Evolutionary conservation across 768 basidiomycete genomes (phyloP).

Genomic region (Trametes gibbosa): DNA sequence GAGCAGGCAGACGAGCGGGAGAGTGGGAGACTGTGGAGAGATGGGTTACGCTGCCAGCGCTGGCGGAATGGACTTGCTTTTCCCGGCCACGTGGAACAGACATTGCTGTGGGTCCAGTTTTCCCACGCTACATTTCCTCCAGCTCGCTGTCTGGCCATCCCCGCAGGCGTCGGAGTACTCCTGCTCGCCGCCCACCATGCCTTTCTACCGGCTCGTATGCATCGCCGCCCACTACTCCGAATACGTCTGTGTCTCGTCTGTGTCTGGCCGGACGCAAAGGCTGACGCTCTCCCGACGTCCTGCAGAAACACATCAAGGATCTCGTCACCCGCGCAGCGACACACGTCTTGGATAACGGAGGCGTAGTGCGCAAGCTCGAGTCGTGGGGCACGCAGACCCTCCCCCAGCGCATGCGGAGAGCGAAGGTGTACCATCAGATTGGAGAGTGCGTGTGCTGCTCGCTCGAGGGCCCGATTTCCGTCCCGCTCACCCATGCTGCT

Average conservation of each 20-base stretch:
- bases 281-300: neutral
- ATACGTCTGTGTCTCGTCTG: conserved; percentile 51
- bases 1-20: neutral
- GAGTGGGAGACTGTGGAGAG: conserved; percentile 1
- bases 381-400: conserved; percentile 73
- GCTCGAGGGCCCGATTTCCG: neutral
- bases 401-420: conserved; percentile 70
- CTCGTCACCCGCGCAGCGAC: conserved; percentile 69
- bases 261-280: neutral
- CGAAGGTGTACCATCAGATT: conserved; percentile 49
- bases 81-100: conserved; percentile 9
- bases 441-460: conserved; percentile 67
- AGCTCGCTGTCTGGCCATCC: neutral
- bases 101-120: conserved; percentile 7
- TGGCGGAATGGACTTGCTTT: conserved; percentile 7
- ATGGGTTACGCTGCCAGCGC: conserved; percentile 8
- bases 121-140: conserved; percentile 21
- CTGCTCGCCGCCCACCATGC: conserved; percentile 52
- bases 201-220: conserved; percentile 85
- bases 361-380: conserved; percentile 77
- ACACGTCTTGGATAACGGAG: conserved; percentile 72
- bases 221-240: conserved; percentile 72
- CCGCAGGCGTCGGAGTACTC: neutral
- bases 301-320: conserved; percentile 71
- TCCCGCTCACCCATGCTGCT: conserved; percentile 5